These are phyloP conservation scores for Meyerozyma carpophila DNA, from an alignment of 1,139 yeast species.

Conservation along the genomic window DNA sequence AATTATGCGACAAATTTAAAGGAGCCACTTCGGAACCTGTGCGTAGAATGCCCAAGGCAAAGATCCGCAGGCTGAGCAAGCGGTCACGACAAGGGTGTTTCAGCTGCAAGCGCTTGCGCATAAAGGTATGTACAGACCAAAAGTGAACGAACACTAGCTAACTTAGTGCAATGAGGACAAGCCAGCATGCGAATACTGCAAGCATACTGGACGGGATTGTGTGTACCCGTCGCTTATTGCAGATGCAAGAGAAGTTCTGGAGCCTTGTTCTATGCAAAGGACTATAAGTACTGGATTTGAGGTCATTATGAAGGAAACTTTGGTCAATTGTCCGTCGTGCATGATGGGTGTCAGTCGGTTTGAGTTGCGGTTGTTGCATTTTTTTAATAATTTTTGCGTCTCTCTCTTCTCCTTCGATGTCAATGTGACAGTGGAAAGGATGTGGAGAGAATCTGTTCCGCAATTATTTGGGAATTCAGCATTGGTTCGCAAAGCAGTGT, in stretches of 20 bases:
- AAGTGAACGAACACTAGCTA: not conserved
- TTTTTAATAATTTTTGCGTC: too few relatives aligned
- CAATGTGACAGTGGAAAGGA: too few relatives aligned
- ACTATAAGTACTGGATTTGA: not conserved
- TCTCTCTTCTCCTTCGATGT: too few relatives aligned
- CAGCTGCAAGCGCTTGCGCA: constrained; percentile 10
- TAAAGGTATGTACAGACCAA: constrained; percentile 3
- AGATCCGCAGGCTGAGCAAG: not conserved
- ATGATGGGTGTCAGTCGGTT: constrained; percentile 2
- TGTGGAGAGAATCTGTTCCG: too few relatives aligned
- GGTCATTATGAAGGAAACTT: not conserved
- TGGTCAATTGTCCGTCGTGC: not conserved
- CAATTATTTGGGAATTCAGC: too few relatives aligned
- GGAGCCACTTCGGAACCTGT: not conserved
- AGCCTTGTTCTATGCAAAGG: not conserved
- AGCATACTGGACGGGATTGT: constrained; percentile 25
- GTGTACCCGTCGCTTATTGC: constrained; percentile 14
- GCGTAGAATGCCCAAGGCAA: not conserved
- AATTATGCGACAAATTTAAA: not conserved
- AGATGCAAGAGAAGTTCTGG: too few relatives aligned
- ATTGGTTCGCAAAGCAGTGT: too few relatives aligned
- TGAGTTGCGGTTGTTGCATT: constrained; percentile 2
- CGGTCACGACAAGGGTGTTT: constrained; percentile 6
- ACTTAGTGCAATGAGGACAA: constrained; percentile 5
- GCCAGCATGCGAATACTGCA: constrained; percentile 37